phyloP scores from a whole-genome alignment of 176 grass and related monocot species.

The Aechmea fasciata region DNA sequence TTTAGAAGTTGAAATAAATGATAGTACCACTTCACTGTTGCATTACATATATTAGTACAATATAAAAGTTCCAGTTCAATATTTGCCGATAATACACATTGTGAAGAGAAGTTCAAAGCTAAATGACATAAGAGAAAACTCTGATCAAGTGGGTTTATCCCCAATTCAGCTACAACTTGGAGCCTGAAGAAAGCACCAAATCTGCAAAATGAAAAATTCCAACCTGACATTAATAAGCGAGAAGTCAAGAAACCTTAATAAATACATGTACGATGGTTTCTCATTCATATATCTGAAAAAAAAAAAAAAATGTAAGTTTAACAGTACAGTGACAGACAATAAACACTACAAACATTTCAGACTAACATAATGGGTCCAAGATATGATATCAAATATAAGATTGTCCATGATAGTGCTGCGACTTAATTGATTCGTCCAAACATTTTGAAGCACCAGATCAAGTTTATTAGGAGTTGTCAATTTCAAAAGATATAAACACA shows the following conservation, averaged over 20 bases:
- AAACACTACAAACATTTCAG: too few relatives aligned
- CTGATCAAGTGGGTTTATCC: slow-evolving; percentile 19
- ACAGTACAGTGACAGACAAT: too few relatives aligned
- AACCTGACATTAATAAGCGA: neutral
- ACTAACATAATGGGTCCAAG: too few relatives aligned
- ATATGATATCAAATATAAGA: too few relatives aligned
- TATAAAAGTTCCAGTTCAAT: slow-evolving; percentile 34
- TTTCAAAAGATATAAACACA: too few relatives aligned
- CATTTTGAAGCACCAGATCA: too few relatives aligned
- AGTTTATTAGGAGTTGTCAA: too few relatives aligned
- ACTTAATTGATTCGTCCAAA: too few relatives aligned
- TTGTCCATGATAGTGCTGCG: too few relatives aligned
- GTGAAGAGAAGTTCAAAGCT: slow-evolving; percentile 40
- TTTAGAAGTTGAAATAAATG: slow-evolving; percentile 75
- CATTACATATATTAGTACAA: slow-evolving; percentile 85
- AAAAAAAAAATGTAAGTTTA: neutral
- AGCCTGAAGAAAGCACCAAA: slow-evolving; percentile 18
- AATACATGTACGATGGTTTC: neutral
- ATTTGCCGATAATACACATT: slow-evolving; percentile 35
- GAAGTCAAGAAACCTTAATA: neutral
- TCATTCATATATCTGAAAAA: neutral
- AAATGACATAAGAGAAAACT: slow-evolving; percentile 34
- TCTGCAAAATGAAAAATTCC: slow-evolving; percentile 25
- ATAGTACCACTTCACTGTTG: slow-evolving; percentile 75
- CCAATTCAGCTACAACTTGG: slow-evolving; percentile 14